Conservation (phyloP, 768 basidiomycete species). For the Suillus weaverae region DNA sequence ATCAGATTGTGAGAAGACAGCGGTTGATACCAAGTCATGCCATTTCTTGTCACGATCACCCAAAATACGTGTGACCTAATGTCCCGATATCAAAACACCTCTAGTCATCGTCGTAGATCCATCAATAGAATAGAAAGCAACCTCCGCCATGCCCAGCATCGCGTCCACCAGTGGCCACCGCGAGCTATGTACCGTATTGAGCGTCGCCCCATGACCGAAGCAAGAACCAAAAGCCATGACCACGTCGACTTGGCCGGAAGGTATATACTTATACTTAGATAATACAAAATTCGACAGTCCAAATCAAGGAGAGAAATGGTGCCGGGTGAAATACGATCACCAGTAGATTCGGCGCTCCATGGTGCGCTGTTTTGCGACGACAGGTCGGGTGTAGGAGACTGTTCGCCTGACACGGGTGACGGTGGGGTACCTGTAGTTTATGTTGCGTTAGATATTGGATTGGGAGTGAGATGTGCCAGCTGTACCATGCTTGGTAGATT, state of each 20-base stretch:
- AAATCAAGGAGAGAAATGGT: slow-evolving; percentile 10
- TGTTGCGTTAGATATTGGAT: slow-evolving; percentile 9
- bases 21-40: slow-evolving; percentile 4
- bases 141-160: slow-evolving; percentile 18
- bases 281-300: slow-evolving; percentile 35
- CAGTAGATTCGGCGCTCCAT: slow-evolving; percentile 77
- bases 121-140: slow-evolving; percentile 4
- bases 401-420: slow-evolving; percentile 79
- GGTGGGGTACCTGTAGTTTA: slow-evolving; percentile 59
- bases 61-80: slow-evolving; percentile 13
- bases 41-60: slow-evolving; percentile 10
- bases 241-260: slow-evolving; percentile 41
- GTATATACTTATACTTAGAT: slow-evolving; percentile 23
- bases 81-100: slow-evolving; percentile 21
- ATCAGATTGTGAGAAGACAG: slow-evolving; percentile 5
- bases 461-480: background rate
- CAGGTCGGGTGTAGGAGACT: slow-evolving; percentile 57
- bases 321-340: slow-evolving; percentile 39
- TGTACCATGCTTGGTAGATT: slow-evolving; percentile 67
- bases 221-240: slow-evolving; percentile 36
- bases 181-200: slow-evolving; percentile 20
- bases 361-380: slow-evolving; percentile 51
- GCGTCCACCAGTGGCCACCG: slow-evolving; percentile 17
- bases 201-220: slow-evolving; percentile 42
- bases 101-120: slow-evolving; percentile 13